Percentiles rank a stretch among this genome's conserved stretches.
These are phyloP conservation scores for Aurifilum marmelostoma DNA, from an alignment of 2,329 filamentous ascomycete genomes.

Conservation along the genomic window DNA sequence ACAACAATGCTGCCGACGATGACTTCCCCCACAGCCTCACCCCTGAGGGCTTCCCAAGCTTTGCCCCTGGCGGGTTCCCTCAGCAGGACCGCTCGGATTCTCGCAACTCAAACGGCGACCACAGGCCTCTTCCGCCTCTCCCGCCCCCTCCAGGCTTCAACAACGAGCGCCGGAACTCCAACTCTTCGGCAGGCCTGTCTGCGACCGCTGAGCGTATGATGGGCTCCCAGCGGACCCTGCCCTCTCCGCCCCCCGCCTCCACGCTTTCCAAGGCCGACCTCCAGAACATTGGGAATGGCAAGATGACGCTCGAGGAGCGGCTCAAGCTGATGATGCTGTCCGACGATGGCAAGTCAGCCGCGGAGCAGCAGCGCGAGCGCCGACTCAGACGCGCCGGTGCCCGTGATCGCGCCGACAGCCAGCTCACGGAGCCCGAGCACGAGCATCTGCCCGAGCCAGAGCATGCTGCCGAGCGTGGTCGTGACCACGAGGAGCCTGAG, in stretches of 20 bases:
- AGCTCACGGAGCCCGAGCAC: conserved; percentile 47
- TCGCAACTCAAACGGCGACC: conserved; percentile 75
- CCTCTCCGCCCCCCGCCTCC: conserved; percentile 71
- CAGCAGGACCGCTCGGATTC: conserved; percentile 71
- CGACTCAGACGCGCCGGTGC: conserved; percentile 66
- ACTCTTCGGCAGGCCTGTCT: conserved; percentile 66
- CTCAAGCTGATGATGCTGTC: conserved; percentile 88
- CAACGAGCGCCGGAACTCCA: conserved; percentile 46
- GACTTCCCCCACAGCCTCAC: conserved; percentile 73
- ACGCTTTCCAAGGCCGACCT: conserved; percentile 74
- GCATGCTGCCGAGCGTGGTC: conserved; percentile 41
- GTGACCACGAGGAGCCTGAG: conserved; percentile 25
- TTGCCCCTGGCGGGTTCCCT: conserved; percentile 53
- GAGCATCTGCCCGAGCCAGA: conserved; percentile 35
- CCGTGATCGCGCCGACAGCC: conserved; percentile 45
- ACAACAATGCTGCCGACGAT: conserved; percentile 52
- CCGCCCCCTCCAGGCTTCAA: conserved; percentile 58
- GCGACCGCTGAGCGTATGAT: conserved; percentile 74
- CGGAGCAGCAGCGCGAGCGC: conserved; percentile 69
- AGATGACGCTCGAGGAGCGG: conserved; percentile 84
- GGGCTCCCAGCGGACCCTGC: conserved; percentile 68
- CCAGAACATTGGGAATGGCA: conserved; percentile 70
- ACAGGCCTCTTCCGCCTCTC: conserved; percentile 83
- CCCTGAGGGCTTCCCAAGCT: conserved; percentile 55
- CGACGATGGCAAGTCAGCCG: conserved; percentile 65